Conservation (phyloP, 345 rosid species). For the Citrus trifoliata region DNA sequence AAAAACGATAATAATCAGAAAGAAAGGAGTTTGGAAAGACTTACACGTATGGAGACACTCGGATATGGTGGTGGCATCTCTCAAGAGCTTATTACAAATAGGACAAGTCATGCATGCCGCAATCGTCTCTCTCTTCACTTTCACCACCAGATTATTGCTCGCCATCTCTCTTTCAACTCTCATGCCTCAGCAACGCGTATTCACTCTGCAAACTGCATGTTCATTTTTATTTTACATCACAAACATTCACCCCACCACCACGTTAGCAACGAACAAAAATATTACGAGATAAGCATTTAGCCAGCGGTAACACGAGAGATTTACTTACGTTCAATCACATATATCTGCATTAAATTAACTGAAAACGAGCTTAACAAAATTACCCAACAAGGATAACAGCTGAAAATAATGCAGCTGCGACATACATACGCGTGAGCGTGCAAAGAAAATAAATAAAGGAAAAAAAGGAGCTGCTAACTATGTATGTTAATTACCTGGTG, state of each 20-base stretch:
- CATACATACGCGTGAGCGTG: background rate
- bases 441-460: background rate
- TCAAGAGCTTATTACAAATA: conserved; percentile 70
- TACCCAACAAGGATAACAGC: background rate
- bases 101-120: conserved; percentile 79
- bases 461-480: background rate
- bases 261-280: background rate
- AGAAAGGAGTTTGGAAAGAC: conserved; percentile 27
- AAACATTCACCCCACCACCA: background rate
- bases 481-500: background rate
- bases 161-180: conserved; percentile 29
- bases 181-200: background rate
- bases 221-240: background rate
- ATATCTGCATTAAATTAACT: background rate
- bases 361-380: background rate
- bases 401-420: background rate
- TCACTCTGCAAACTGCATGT: background rate
- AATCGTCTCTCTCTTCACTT: conserved; percentile 62
- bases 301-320: background rate
- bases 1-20: conserved; percentile 14
- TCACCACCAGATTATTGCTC: conserved; percentile 52
- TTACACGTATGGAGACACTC: conserved; percentile 97
- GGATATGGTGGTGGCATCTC: conserved; percentile 86
- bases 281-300: background rate
- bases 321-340: background rate